Conservation (phyloP, 2,329 filamentous ascomycete species). For the Claviceps pazoutovae region DNA sequence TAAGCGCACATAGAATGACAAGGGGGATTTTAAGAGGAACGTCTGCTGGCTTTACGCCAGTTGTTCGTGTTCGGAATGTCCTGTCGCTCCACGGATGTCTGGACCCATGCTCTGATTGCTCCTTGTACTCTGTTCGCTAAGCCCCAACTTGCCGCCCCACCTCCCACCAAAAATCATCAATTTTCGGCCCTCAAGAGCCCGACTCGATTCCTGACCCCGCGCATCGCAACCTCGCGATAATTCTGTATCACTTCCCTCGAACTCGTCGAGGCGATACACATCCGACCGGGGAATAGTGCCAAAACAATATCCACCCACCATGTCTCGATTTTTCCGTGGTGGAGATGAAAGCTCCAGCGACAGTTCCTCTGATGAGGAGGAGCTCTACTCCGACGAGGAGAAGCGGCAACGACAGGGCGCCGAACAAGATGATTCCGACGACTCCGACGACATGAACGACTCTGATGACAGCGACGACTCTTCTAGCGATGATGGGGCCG, state of each 20-base stretch:
- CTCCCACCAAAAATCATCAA: conserved; percentile 30
- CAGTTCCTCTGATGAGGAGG: conserved; percentile 91
- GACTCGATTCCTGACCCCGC: conserved; percentile 22
- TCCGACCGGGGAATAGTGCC: conserved; percentile 5
- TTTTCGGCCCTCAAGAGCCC: conserved; percentile 20
- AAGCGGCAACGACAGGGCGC: conserved; percentile 26
- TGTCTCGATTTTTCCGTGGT: conserved; percentile 96
- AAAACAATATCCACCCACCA: conserved; percentile 32
- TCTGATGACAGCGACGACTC: conserved; percentile 41
- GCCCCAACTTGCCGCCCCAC: conserved; percentile 25
- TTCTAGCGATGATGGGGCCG: conserved; percentile 51
- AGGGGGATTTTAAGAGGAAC: background rate
- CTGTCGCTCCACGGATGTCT: background rate
- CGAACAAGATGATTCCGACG: conserved; percentile 20
- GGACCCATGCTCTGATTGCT: background rate
- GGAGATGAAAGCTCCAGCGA: conserved; percentile 88
- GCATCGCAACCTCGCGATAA: conserved; percentile 16
- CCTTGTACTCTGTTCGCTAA: conserved; percentile 17
- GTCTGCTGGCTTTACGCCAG: background rate
- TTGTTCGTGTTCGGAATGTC: background rate
- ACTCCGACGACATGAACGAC: conserved; percentile 27
- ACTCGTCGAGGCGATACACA: conserved; percentile 4
- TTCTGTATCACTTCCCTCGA: conserved; percentile 7
- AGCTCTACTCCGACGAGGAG: conserved; percentile 56
- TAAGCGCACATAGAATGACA: conserved; percentile 5